Conservation (phyloP, 176 grass and related monocot species). For the Rhynchospora pubera region DNA sequence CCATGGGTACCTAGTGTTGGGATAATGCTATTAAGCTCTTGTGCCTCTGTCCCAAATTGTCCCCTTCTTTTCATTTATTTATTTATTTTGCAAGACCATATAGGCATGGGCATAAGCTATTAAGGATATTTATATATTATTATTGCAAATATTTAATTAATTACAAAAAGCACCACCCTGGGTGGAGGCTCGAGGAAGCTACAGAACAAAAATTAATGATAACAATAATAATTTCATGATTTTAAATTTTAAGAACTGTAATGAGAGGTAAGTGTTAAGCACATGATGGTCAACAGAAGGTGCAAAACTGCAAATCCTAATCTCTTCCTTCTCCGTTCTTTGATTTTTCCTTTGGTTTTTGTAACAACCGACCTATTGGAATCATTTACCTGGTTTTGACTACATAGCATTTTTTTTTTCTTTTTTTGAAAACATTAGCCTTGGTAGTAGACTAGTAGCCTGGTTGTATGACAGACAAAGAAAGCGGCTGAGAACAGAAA, state of each 20-base stretch:
- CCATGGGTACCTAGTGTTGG: not conserved
- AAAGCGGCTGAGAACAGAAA: not conserved
- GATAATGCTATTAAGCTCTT: not conserved
- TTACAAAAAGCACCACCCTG: not conserved
- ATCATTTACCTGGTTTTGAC: not conserved
- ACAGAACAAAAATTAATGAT: not conserved
- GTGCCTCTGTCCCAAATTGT: slow-evolving; percentile 2
- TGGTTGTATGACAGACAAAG: not conserved
- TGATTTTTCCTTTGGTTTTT: slow-evolving; percentile 9
- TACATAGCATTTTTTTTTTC: not conserved
- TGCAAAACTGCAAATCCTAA: not conserved
- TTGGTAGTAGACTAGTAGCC: too few relatives aligned
- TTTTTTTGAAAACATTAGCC: too few relatives aligned
- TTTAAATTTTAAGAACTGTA: not conserved
- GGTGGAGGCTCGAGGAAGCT: slow-evolving; percentile 12
- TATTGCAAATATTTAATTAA: too few relatives aligned
- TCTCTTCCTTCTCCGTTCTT: not conserved
- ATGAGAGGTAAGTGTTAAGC: not conserved
- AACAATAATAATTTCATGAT: not conserved
- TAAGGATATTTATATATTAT: too few relatives aligned
- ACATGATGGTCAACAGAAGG: not conserved
- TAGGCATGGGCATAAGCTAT: too few relatives aligned
- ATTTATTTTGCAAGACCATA: not conserved
- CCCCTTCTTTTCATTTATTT: not conserved
- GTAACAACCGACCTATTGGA: not conserved